Evolutionary conservation across 2,329 filamentous ascomycete species (phyloP), one percentile per base, ranked within the genome.

Genomic region (Trichoderma sp.): DNA sequence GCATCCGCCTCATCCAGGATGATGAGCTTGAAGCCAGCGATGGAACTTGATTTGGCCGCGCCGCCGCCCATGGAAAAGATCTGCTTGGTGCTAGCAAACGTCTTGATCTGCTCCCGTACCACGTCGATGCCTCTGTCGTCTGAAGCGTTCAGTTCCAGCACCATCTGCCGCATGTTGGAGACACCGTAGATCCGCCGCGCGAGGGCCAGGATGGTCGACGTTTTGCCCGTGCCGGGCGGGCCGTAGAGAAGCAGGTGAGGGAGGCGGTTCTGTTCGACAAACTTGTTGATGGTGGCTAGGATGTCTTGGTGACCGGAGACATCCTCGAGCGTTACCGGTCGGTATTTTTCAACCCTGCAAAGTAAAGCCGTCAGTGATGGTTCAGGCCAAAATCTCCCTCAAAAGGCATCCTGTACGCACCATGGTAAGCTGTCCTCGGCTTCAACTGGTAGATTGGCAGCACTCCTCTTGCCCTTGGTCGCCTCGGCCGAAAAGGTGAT

Each of bases 1-100:
- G 96, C 96, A 79, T 99, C 96, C n/a, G 96, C 96, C 83, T 99
- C 96, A 79, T 99, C 96, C 5, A 99, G 88, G 67, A 99, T 93
- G 77, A 99, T 98, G 74, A 99, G 89, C 83, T 99, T 99, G 84
- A 91, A 99, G 4, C 87, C 87, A 0, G 92, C 93, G 30, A 95
- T 80, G 14, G 86, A 81, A 37, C 81, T 76, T 26, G 78, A 70
- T 61, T 76, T 77, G 6, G 84, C 76, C 39, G 81, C 81, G 2
- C 86, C 82, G 8, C 86, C 83, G n/a, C 87, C 88, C 77, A 86
- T 82, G 16, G 82, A 85, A 83, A 99, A 99, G 75, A 99, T 99
- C 78, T 99, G 96, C 81, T 97, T 97, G 8, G 96, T 99, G 74
- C 92, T 96, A 51, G 93, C 95, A 82, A 99, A 99, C 0, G 96